Percentiles rank a stretch among this genome's conserved stretches.
Evolutionary conservation across 2,329 filamentous ascomycete species (phyloP).

Genomic region (Chalaropsis thielavioides): DNA sequence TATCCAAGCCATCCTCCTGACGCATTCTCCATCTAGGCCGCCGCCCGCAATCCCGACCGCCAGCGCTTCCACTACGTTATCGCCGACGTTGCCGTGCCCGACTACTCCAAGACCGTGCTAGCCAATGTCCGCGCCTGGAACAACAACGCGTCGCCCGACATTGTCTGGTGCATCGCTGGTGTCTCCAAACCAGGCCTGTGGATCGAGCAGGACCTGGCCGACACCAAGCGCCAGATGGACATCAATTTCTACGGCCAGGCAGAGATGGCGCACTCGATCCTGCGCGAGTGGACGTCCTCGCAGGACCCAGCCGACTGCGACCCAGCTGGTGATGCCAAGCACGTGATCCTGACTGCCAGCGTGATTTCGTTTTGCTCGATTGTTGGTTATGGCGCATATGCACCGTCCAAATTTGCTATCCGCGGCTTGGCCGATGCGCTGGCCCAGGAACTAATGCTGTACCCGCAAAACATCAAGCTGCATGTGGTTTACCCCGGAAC

Average conservation of each 20-base stretch:
- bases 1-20: slow-evolving; percentile 3
- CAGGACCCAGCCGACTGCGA: slow-evolving; percentile 12
- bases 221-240: slow-evolving; percentile 68
- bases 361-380: slow-evolving; percentile 60
- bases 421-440: slow-evolving; percentile 71
- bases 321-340: slow-evolving; percentile 38
- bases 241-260: slow-evolving; percentile 79
- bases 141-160: slow-evolving; percentile 53
- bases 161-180: slow-evolving; percentile 86
- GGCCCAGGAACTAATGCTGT: slow-evolving; percentile 70
- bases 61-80: slow-evolving; percentile 76
- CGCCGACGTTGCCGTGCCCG: slow-evolving; percentile 60
- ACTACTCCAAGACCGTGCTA: slow-evolving; percentile 57
- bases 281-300: slow-evolving; percentile 55
- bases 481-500: slow-evolving; percentile 75
- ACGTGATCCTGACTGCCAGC: slow-evolving; percentile 80
- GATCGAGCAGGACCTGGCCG: slow-evolving; percentile 53
- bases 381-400: slow-evolving; percentile 71
- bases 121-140: slow-evolving; percentile 68
- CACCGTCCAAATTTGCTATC: slow-evolving; percentile 72
- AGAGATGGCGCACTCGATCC: slow-evolving; percentile 69
- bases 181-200: slow-evolving; percentile 61
- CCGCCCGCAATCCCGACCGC: slow-evolving; percentile 46
- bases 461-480: slow-evolving; percentile 68
- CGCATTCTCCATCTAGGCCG: slow-evolving; percentile 28